A percentile compares a stretch with the other conserved stretches of the same genome.
phyloP scores from a whole-genome alignment of 2,329 filamentous ascomycete genomes.

The Parastagonospora avenae region DNA sequence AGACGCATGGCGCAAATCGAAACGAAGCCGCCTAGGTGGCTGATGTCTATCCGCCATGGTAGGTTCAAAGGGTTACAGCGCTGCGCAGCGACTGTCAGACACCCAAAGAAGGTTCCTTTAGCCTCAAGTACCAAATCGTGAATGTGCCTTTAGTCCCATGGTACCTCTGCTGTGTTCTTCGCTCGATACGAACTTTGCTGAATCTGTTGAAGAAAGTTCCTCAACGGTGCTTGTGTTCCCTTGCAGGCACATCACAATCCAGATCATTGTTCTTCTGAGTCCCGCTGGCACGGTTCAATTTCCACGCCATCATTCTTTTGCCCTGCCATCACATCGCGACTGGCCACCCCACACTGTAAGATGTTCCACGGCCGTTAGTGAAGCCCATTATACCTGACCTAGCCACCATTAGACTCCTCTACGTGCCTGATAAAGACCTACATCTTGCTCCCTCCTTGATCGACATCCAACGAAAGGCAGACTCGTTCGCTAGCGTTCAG shows the following conservation, averaged over 20 bases:
- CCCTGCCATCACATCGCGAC: constrained; percentile 43
- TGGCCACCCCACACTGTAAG: constrained; percentile 30
- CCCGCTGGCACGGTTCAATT: constrained; percentile 29
- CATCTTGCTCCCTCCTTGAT: constrained; percentile 20
- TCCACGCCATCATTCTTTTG: constrained; percentile 39
- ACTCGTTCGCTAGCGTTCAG: neutral
- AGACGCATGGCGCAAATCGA: constrained; percentile 13
- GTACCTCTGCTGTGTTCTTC: constrained; percentile 16
- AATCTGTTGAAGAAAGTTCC: constrained; percentile 13
- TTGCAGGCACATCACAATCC: constrained; percentile 38
- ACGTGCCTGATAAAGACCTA: constrained; percentile 38
- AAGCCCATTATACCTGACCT: constrained; percentile 24
- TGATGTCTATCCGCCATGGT: constrained; percentile 26
- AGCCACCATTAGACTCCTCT: constrained; percentile 28
- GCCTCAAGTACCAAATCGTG: constrained; percentile 16
- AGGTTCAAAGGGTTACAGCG: constrained; percentile 41
- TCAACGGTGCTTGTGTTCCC: constrained; percentile 21
- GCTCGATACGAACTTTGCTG: constrained; percentile 18
- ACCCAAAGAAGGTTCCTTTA: constrained; percentile 16
- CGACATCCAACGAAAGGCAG: neutral
- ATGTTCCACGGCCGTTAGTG: constrained; percentile 42
- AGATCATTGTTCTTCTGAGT: constrained; percentile 26
- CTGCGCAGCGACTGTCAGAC: constrained; percentile 30
- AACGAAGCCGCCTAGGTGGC: constrained; percentile 23
- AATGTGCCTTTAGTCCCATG: constrained; percentile 19